Evolutionary conservation across 495 filamentous ascomycete species (phyloP), one percentile per base, ranked within the genome.

Genomic region (Rostrohypoxylon terebratum): DNA sequence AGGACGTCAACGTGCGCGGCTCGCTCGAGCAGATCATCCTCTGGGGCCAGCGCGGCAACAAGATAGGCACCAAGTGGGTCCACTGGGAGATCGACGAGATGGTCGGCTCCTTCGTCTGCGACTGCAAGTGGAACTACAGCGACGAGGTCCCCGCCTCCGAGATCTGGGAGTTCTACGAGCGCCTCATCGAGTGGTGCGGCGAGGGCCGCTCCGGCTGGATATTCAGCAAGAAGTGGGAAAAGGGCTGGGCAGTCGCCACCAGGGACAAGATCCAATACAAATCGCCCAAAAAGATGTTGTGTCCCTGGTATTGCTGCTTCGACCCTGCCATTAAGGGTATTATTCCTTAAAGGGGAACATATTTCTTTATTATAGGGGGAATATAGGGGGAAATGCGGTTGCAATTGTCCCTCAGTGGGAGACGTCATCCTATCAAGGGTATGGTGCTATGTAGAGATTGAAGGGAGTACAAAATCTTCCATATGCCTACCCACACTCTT

Each of bases 41-140:
- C 9, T 68, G 65, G 70, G 44, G 28, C 59, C 3, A 20, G 11
- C 3, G 2, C 3, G 55, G 62, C 25, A 14, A 8, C 8, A 11
- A 2, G 38, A 34, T 69, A 0, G 0, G 7, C 0, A 4, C 1
- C n/a, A 51, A 38, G 28, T 18, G 1, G 14, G 0, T 55, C 16
- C 59, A 63, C 51, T 20, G 38, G n/a, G 64, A 53, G n/a, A 3
- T 28, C 4, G 4, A 14, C 25, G 59, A 16, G 0, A 0, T n/a
- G 1, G 54, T 38, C 11, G 33, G 16, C 18, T 9, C 31, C 0
- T 74, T 80, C 73, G 38, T 92, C 85, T 82, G 90, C 88, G 16
- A 90, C 89, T 77, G 71, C 58, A 72, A 75, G 65, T 40, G 7
- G 34, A 20, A n/a, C 10, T 45, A 18, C 5, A 0, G 1, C 4